A percentile compares a stretch with the other conserved stretches of the same genome.
phyloP scores from a whole-genome alignment of 257 asterid genomes.

The Solanum gracilifrons region DNA sequence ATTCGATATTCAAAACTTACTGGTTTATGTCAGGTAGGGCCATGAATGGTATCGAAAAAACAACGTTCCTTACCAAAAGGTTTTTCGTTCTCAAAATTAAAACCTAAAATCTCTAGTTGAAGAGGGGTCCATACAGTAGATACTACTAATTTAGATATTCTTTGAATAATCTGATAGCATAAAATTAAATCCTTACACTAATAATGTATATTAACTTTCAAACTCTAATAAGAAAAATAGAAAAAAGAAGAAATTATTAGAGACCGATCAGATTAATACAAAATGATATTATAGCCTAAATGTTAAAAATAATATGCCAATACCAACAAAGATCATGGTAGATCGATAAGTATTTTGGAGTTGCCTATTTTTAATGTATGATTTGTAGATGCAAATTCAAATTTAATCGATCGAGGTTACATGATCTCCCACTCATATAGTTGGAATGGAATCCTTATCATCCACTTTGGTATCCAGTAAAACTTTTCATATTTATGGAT shows the following conservation, averaged over 20 bases:
- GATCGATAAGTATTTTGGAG: neutral
- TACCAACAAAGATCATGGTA: neutral
- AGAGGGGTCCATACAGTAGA: neutral
- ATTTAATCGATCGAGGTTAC: neutral
- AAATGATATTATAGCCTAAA: neutral
- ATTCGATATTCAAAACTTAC: neutral
- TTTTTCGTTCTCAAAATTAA: too few relatives aligned
- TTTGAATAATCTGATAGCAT: too few relatives aligned
- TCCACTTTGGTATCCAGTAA: conserved; percentile 19
- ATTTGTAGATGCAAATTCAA: neutral
- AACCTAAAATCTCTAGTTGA: too few relatives aligned
- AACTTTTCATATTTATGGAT: conserved; percentile 15
- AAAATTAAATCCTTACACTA: too few relatives aligned
- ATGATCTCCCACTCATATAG: conserved; percentile 7
- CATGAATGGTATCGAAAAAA: neutral
- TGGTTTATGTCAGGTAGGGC: neutral
- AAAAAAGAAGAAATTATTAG: neutral
- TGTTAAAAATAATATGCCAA: neutral
- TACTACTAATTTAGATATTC: neutral
- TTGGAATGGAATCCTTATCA: conserved; percentile 50
- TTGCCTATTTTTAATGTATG: too few relatives aligned
- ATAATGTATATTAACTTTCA: too few relatives aligned
- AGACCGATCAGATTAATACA: neutral
- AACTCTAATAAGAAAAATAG: neutral
- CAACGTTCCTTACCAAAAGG: neutral